Base-by-base conservation (phyloP, 2,329 filamentous ascomycete genomes). In the Trichoderma koningii region DNA sequence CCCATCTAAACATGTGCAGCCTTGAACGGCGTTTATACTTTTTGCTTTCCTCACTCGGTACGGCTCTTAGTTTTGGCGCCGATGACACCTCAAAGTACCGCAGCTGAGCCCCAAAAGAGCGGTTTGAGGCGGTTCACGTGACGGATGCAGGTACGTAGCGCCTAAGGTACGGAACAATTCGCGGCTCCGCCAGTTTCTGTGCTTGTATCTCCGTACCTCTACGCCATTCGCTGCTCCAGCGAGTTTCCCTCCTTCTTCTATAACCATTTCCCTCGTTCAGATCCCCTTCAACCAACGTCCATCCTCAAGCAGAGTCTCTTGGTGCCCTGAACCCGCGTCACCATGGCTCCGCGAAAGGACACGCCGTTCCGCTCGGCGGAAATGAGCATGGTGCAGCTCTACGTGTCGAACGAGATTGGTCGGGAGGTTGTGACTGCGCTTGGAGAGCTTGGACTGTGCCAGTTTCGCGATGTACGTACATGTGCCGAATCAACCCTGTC, bases 361-460 rank as follows among this genome's bases (percentile, higher is more conserved):
- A 97, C 93, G 80, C 91, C 97, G 83, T 98, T 99, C 89, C 94
- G 96, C 86, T 99, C 95, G 77, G 92, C 93, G 91, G 92, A 97
- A 80, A 99, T 99, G 95, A 97, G 93, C 85, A 90, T 99, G 89
- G 96, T 96, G 75, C 95, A 99, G 88, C 90, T 99, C 75, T 99
- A 98, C 81, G 96, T 99, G 74, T 92, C 95, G 75, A 98, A 97
- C 77, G 95, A 99, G 84, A 98, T 99, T 72, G 94, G 95, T 73
- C 89, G 95, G 76, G 96, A 99, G 82, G 94, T 97, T 73, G 93
- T 98, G 69, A 97, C 93, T 76, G 94, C 94, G 64, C 84, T 99
- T 70, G 95, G 95, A 76, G 95, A 99, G 85, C 87, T 99, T 74
- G 95, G 95, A 66, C 86, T 95, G 74, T 93, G 98, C 78, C 93